phyloP scores from a whole-genome alignment of 129 eudicot genomes.

The Centella asiatica region DNA sequence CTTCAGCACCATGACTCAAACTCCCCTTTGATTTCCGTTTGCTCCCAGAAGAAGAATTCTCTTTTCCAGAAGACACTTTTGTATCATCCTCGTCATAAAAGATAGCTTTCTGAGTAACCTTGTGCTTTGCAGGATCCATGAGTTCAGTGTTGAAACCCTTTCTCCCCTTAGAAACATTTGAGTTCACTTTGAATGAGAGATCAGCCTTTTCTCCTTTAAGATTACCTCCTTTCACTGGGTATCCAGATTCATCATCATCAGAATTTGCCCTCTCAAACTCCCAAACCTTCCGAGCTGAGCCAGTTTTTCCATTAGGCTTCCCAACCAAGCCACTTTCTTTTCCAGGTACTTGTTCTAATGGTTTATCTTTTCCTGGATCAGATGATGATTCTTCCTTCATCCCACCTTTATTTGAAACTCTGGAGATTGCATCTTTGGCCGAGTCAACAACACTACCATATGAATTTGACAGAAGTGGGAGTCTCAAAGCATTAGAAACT shows the following conservation, averaged over 20 bases:
- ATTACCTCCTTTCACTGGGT: constrained; percentile 16
- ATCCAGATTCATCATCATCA: constrained; percentile 21
- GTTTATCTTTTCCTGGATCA: constrained; percentile 32
- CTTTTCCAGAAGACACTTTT: constrained; percentile 32
- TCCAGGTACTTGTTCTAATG: constrained; percentile 21
- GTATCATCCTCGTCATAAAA: constrained; percentile 38
- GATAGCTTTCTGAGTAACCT: constrained; percentile 30
- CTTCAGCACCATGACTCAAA: constrained; percentile 28
- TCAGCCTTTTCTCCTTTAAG: constrained; percentile 20
- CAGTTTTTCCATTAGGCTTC: constrained; percentile 31
- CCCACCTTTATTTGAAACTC: constrained; percentile 23
- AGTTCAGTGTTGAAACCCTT: constrained; percentile 20
- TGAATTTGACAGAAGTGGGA: constrained; percentile 54
- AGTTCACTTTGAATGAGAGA: constrained; percentile 27
- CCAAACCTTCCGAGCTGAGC: constrained; percentile 17
- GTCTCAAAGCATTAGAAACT: constrained; percentile 53
- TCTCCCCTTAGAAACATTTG: constrained; percentile 30
- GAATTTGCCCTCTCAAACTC: constrained; percentile 18
- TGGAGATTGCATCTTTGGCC: constrained; percentile 19
- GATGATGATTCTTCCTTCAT: constrained; percentile 20
- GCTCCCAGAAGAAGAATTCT: constrained; percentile 37
- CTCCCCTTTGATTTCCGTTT: constrained; percentile 51
- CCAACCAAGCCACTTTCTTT: constrained; percentile 32
- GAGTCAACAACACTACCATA: constrained; percentile 23
- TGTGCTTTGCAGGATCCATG: constrained; percentile 27